Conservation (phyloP, 805 yeast species). For the Clavispora phyllophila region DNA sequence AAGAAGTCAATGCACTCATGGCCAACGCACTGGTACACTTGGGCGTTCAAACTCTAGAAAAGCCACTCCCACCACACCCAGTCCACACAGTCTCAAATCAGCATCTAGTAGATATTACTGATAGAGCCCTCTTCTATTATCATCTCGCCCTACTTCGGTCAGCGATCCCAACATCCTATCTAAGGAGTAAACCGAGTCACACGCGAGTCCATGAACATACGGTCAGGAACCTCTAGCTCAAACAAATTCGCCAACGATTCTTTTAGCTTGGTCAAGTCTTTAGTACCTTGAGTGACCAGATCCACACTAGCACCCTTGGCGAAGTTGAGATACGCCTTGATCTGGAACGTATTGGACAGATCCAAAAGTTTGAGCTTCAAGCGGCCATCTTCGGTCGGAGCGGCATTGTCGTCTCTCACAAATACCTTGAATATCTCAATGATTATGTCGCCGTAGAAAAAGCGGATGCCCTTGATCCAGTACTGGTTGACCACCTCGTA, state of each 20-base stretch:
- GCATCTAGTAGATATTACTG: too few relatives aligned
- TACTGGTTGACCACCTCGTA: slow-evolving; percentile 60
- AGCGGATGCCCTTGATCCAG: slow-evolving; percentile 57
- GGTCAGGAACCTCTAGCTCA: slow-evolving; percentile 67
- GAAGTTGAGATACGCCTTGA: slow-evolving; percentile 67
- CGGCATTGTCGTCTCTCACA: slow-evolving; percentile 29
- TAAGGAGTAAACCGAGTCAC: slow-evolving; percentile 20
- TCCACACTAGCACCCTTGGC: slow-evolving; percentile 72
- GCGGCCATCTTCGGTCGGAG: slow-evolving; percentile 17
- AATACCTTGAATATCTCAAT: slow-evolving; percentile 53
- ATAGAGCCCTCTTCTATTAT: too few relatives aligned
- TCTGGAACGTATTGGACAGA: slow-evolving; percentile 50
- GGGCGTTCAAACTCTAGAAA: too few relatives aligned
- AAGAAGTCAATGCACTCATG: too few relatives aligned
- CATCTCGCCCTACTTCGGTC: too few relatives aligned
- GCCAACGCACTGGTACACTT: too few relatives aligned
- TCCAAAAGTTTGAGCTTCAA: slow-evolving; percentile 40
- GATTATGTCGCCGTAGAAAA: slow-evolving; percentile 55
- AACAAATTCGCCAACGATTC: slow-evolving; percentile 64
- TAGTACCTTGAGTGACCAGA: slow-evolving; percentile 58
- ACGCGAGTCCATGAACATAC: slow-evolving; percentile 78
- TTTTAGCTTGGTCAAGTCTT: slow-evolving; percentile 57
- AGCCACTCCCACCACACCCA: too few relatives aligned
- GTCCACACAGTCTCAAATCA: too few relatives aligned
- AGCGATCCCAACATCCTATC: too few relatives aligned